Evolutionary conservation across 2,329 filamentous ascomycete genomes (phyloP), one percentile per base, ranked within the genome.

Genomic region (Westerdykella ornata): DNA sequence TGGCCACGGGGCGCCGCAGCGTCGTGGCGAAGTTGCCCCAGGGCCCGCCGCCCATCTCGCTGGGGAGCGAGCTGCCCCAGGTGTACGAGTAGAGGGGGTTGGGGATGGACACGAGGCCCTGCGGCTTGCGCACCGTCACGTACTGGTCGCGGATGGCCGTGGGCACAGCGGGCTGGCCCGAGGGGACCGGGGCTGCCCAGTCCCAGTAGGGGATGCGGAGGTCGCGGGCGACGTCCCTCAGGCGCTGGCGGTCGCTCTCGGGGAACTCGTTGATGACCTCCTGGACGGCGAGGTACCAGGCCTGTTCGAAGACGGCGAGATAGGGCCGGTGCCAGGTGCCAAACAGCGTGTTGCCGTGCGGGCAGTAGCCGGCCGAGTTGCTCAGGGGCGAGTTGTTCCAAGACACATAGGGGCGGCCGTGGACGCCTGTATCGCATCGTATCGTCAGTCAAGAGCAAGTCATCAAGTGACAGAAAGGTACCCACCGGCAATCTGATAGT

Each of bases 321-420:
- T 90, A 94, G 1, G 86, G 84, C 37, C 88, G 78, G 71, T 94
- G 88, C 88, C 88, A 94, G 30, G 81, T 76, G 30, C 83, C 78
- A 60, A 94, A 92, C 13, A 92, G 69, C 31, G 82, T 78, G 1
- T 84, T 85, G 17, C 74, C 77, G 65, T 94, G 88, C 12, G 78
- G 78, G 62, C 88, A 94, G 62, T 88, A 94, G 37, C 86, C 87
- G 34, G 47, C 67, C 42, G 73, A 69, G 44, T 75, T 77, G 70
- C 74, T 15, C 65, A 62, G 41, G 26, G 60, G 57, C 11, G 49
- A 60, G 46, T 51, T 70, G 56, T 81, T 75, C 78, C 79, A 84
- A 2, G 73, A 56, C 13, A 66, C 60, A 49, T 71, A 80, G 2
- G 88, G 88, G 46, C 83, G 80, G 14, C 87, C 88, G 63, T 94